Base-by-base conservation (phyloP, 805 yeast species). In the Starmerella scarabaei region DNA sequence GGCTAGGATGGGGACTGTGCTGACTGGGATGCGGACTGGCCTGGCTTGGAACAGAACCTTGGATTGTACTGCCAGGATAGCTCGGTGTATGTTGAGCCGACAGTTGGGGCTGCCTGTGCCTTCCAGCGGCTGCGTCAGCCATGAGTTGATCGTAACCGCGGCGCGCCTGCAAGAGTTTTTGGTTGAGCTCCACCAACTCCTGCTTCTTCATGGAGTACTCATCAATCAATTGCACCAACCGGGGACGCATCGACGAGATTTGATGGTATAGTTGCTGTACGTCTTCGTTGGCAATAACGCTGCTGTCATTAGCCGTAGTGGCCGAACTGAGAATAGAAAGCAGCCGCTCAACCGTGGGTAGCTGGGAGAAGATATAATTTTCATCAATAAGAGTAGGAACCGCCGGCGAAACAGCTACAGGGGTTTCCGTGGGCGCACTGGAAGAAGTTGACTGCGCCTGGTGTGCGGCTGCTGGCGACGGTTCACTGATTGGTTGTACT, bases 171-270 rank as follows among this genome's bases (percentile, higher is more conserved):
- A 72, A 72, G 41, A 88, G 68, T 47, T 81, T 80, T 45, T 72
- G 71, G 53, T 83, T 79, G 51, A 88, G 65, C 17, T 72, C 72
- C 45, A 75, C 64, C 44, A 88, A 63, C 47, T 88, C 96, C 50
- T 85, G 81, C 55, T 80, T 75, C 53, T 83, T 72, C 33, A 72
- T 69, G 28, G 83, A 70, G 58, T 83, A 80, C 57, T 81, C 74
- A 42, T 83, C 94, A 46, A 91, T 73, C 51, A 77, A 62, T 52
- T 73, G 73, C 14, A 82, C 82, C 44, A 91, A 65, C 45, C 75
- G 71, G 0, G 85, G 83, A 47, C 93, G 74, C 36, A 83, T 63
- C 4, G 85, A 74, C 15, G 80, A 70, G 1, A 85, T 67, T 12
- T 75, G 69, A 38, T 84, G 82, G 56, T 86, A 81, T 44, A 83